Evolutionary conservation across 768 basidiomycete species (phyloP).

Genomic region (Pisolithus sp.): DNA sequence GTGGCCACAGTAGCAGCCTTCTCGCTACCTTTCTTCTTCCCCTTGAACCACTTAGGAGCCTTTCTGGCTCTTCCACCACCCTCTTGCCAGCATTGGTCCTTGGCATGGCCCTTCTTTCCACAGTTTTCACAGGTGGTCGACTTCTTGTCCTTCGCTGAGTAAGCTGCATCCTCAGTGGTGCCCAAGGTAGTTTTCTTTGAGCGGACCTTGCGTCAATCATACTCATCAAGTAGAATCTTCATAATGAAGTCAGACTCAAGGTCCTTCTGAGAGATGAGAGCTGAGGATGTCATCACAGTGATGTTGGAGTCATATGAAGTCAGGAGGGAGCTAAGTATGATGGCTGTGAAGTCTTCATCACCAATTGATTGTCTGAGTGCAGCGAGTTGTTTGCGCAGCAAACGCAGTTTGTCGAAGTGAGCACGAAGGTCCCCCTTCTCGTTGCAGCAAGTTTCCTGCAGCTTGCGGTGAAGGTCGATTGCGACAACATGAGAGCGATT

Average conservation of each 20-base stretch:
- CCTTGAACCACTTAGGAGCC: neutral
- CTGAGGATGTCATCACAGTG: slow-evolving; percentile 20
- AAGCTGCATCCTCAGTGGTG: neutral
- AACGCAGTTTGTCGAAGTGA: slow-evolving; percentile 25
- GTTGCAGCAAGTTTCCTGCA: neutral
- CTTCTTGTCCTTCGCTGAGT: neutral
- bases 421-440: slow-evolving; percentile 27
- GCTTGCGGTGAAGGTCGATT: neutral
- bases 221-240: neutral
- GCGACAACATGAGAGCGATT: neutral
- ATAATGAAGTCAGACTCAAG: neutral
- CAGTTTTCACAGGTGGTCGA: neutral
- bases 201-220: neutral
- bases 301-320: slow-evolving; percentile 26
- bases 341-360: slow-evolving; percentile 1
- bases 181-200: neutral
- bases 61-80: neutral
- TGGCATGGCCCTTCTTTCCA: neutral
- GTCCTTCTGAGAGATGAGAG: slow-evolving; percentile 5
- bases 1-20: no score
- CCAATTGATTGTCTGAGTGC: slow-evolving; percentile 25
- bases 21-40: neutral
- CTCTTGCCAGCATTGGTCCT: neutral
- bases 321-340: slow-evolving; percentile 31
- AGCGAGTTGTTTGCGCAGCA: slow-evolving; percentile 28